phyloP scores from a whole-genome alignment of 768 basidiomycete genomes.

The Rhizopogon roseolus region DNA sequence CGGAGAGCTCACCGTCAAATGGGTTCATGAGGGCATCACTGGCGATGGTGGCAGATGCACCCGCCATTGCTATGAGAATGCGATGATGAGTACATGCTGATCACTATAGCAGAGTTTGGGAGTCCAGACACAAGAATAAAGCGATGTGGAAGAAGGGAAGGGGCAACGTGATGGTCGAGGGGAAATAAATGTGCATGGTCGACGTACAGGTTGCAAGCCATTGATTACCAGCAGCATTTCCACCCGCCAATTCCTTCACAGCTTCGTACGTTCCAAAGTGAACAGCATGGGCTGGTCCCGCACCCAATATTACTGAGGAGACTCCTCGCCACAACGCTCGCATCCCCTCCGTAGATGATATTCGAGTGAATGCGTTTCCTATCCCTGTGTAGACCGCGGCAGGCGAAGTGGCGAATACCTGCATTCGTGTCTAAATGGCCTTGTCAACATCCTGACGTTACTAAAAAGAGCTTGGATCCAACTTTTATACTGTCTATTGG shows the following conservation, averaged over 20 bases:
- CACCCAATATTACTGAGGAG: slow-evolving; percentile 91
- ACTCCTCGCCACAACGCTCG: slow-evolving; percentile 94
- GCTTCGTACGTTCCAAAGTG: slow-evolving; percentile 97
- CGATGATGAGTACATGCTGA: slow-evolving; percentile 8
- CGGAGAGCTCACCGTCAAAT: slow-evolving; percentile 77
- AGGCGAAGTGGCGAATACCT: slow-evolving; percentile 86
- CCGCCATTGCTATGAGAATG: slow-evolving; percentile 67
- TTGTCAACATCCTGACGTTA: not conserved
- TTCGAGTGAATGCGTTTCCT: slow-evolving; percentile 85
- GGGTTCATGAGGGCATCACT: slow-evolving; percentile 99
- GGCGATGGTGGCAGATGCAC: slow-evolving; percentile 90
- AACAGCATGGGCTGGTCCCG: slow-evolving; percentile 96
- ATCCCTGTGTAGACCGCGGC: slow-evolving; percentile 85
- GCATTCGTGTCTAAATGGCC: slow-evolving; percentile 87
- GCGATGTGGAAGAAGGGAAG: slow-evolving; percentile 3
- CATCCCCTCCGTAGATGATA: slow-evolving; percentile 92
- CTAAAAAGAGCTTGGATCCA: slow-evolving; percentile 1
- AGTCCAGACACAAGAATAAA: not conserved
- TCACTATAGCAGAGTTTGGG: not conserved
- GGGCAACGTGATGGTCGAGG: slow-evolving; percentile 1
- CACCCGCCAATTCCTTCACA: slow-evolving; percentile 89
- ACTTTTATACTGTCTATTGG: slow-evolving; percentile 99
- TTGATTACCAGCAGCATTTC: slow-evolving; percentile 72
- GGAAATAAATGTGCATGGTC: not conserved
- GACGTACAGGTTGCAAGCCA: slow-evolving; percentile 84